Evolutionary conservation across 164 flowering plant species (phyloP), one percentile per base, ranked within the genome.

Genomic region (Magnolia changhungtana): DNA sequence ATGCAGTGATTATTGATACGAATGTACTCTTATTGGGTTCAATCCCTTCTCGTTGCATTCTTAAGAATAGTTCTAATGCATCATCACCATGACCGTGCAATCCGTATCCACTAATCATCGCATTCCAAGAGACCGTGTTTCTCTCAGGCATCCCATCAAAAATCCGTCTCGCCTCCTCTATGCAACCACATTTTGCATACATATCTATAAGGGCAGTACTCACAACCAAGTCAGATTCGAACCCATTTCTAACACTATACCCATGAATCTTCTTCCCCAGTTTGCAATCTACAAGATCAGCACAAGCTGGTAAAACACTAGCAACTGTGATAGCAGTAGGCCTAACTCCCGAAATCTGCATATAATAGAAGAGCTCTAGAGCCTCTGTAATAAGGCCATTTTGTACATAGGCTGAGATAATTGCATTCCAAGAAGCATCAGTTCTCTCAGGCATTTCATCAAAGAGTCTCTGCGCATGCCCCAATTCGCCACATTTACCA

Each of bases 161-260:
- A 3, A 69, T 67, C 78, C 27, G 11, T 29, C 16, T 37, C 2
- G 78, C 72, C 24, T 69, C 51, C 51, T 58, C 67, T 31, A 75
- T 29, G 72, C 51, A 69, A 31, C 96, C 96, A 75, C 94, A 90
- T 81, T 92, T 92, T n/a, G 92, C 89, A 79, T 92, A 90, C 92
- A 89, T 87, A 85, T 92, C 94, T 11, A 92, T 82, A 66, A 92
- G 90, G 73, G 96, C 94, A 65, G 96, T 90, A n/a, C 72, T 70
- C 21, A 75, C 72, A 69, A 68, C 50, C n/a, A 75, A 27, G 69
- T 69, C 73, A 29, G 49, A 31, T 19, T 58, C 73, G 16, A 69
- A 68, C 5, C 72, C 52, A 37, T 31, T 75, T 59, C 64, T 58
- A 14, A 68, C 19, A 19, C 29, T 21, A 52, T 68, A 75, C 19